A percentile compares a stretch with the other conserved stretches of the same genome.
Conservation (phyloP, 2,329 filamentous ascomycete genomes). For the Mollisiaceae sp. region DNA sequence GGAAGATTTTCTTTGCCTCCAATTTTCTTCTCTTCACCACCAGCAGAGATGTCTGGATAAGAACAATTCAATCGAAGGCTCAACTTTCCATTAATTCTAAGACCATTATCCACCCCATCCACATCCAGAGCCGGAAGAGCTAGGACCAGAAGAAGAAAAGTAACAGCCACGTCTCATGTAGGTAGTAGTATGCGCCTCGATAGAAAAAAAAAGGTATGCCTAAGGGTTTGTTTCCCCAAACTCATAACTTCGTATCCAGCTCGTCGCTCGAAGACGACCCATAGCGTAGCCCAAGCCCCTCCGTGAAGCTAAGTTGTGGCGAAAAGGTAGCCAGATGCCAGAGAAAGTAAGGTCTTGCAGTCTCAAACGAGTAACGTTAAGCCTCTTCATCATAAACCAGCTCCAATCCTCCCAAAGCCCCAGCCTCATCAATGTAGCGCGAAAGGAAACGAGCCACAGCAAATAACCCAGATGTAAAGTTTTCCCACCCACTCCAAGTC, state of each 20-base stretch:
- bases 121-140: neutral
- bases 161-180: neutral
- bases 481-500: neutral
- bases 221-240: neutral
- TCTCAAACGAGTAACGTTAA: neutral
- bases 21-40: no score
- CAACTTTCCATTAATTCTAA: constrained; percentile 13
- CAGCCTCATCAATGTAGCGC: neutral
- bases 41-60: no score
- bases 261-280: neutral
- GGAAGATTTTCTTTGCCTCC: neutral
- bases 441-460: neutral
- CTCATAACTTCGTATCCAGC: constrained; percentile 11
- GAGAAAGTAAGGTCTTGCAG: neutral
- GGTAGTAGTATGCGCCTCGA: neutral
- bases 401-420: constrained; percentile 3
- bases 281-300: neutral
- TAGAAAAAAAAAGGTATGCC: constrained; percentile 2
- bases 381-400: neutral
- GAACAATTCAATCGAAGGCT: constrained; percentile 6
- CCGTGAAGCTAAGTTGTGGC: neutral
- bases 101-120: neutral
- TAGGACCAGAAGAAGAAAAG: neutral
- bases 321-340: neutral
- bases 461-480: constrained; percentile 12